Conservation (phyloP, 257 asterid species). For the Petrea volubilis region DNA sequence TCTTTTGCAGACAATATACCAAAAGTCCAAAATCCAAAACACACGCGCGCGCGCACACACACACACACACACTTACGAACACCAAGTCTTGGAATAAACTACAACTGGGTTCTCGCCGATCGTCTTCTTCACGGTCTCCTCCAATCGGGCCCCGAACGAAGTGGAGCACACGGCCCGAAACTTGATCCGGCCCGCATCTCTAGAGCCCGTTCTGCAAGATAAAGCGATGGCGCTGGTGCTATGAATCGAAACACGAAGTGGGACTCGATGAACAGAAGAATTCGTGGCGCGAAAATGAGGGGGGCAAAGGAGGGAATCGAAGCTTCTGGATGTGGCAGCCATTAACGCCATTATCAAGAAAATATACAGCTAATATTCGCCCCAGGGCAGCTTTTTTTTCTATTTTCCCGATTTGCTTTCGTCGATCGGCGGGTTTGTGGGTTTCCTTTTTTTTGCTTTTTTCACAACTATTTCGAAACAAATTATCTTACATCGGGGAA, state of each 20-base stretch:
- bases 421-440: not conserved
- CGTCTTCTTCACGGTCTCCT: conserved; percentile 60
- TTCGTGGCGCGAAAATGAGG: conserved; percentile 24
- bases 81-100: conserved; percentile 92
- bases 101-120: conserved; percentile 73
- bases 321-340: conserved; percentile 38
- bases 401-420: not conserved
- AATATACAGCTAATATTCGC: not conserved
- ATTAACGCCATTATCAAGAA: conserved; percentile 35
- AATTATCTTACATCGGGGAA: not conserved
- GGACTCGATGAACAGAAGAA: conserved; percentile 16
- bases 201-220: conserved; percentile 27
- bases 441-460: not conserved
- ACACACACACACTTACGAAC: conserved; percentile 89
- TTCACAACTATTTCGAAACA: not conserved
- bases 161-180: conserved; percentile 64
- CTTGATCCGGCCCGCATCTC: conserved; percentile 26
- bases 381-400: too few relatives aligned
- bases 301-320: conserved; percentile 29
- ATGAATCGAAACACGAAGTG: conserved; percentile 7
- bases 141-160: conserved; percentile 61
- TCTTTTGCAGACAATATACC: not conserved
- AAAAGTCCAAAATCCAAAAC: not conserved
- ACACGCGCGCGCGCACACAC: too few relatives aligned
- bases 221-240: not conserved